Percentiles rank a stretch among this genome's conserved stretches.
phyloP scores from a whole-genome alignment of 2,329 filamentous ascomycete genomes.

The Madurella fahalii region DNA sequence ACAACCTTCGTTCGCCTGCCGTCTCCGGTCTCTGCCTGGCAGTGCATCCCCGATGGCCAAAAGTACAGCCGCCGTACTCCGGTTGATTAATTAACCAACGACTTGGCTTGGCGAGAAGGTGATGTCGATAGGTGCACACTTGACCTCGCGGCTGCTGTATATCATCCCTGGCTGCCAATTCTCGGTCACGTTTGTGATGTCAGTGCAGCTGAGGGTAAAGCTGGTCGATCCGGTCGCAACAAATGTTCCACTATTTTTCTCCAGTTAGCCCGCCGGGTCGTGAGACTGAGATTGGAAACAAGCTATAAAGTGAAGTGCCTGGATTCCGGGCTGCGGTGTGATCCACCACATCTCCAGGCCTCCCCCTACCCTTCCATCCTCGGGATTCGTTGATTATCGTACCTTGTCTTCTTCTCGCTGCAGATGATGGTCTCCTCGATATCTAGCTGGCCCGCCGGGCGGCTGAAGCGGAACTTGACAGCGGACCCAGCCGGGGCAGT shows the following conservation, averaged over 20 bases:
- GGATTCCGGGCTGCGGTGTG: neutral
- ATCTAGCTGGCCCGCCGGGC: slow-evolving; percentile 33
- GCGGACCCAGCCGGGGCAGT: slow-evolving; percentile 23
- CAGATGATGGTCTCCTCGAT: slow-evolving; percentile 49
- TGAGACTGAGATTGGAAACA: neutral
- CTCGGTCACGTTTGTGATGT: slow-evolving; percentile 33
- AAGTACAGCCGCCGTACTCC: no score
- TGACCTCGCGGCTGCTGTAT: slow-evolving; percentile 34
- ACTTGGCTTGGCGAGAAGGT: slow-evolving; percentile 2
- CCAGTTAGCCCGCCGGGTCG: neutral
- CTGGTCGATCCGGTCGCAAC: slow-evolving; percentile 31
- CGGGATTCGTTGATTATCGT: slow-evolving; percentile 1
- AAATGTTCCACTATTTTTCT: slow-evolving; percentile 28
- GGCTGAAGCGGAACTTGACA: slow-evolving; percentile 41
- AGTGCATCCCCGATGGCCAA: no score
- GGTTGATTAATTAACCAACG: slow-evolving; percentile 1
- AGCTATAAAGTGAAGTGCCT: neutral
- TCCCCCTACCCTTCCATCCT: neutral
- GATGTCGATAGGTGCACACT: slow-evolving; percentile 32
- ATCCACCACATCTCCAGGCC: neutral
- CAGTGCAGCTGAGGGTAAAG: slow-evolving; percentile 34
- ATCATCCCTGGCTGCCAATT: slow-evolving; percentile 38
- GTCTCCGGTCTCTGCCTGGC: no score
- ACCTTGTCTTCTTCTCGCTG: slow-evolving; percentile 32
- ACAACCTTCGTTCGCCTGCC: no score